Evolutionary conservation across 768 basidiomycete species (phyloP).

Genomic region (Serendipita sp.): DNA sequence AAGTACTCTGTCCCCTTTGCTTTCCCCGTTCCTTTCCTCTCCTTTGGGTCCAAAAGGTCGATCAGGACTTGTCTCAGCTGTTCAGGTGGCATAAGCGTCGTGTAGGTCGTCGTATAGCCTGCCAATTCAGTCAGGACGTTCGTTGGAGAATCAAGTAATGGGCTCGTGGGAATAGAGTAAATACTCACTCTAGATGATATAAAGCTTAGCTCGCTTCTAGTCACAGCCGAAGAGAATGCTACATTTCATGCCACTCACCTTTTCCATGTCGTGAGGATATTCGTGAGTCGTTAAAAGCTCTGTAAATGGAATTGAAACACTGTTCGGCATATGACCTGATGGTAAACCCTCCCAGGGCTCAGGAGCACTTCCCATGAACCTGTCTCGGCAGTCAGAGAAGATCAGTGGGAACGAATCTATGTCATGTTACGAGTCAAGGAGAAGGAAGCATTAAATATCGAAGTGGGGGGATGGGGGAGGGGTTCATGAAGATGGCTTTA

Average conservation of each 20-base stretch:
- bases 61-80: conserved; percentile 46
- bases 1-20: not conserved
- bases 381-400: conserved; percentile 17
- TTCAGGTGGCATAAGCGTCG: conserved; percentile 36
- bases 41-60: conserved; percentile 37
- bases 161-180: too few species aligned
- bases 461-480: too few species aligned
- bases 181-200: too few species aligned
- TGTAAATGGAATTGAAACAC: conserved; percentile 71
- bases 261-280: conserved; percentile 16
- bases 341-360: conserved; percentile 81
- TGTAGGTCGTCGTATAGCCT: conserved; percentile 20
- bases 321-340: conserved; percentile 85
- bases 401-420: not conserved
- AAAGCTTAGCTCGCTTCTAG: too few species aligned
- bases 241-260: too few species aligned
- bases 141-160: too few species aligned
- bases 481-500: too few species aligned
- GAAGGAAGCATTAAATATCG: too few species aligned
- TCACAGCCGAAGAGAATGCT: too few species aligned
- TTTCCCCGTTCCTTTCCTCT: not conserved
- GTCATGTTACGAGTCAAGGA: too few species aligned
- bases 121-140: too few species aligned
- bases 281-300: conserved; percentile 39
- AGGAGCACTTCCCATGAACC: conserved; percentile 64